Percentiles rank a stretch among this genome's conserved stretches.
phyloP scores from a whole-genome alignment of 495 filamentous ascomycete genomes.

The Penicilliopsis zonata region DNA sequence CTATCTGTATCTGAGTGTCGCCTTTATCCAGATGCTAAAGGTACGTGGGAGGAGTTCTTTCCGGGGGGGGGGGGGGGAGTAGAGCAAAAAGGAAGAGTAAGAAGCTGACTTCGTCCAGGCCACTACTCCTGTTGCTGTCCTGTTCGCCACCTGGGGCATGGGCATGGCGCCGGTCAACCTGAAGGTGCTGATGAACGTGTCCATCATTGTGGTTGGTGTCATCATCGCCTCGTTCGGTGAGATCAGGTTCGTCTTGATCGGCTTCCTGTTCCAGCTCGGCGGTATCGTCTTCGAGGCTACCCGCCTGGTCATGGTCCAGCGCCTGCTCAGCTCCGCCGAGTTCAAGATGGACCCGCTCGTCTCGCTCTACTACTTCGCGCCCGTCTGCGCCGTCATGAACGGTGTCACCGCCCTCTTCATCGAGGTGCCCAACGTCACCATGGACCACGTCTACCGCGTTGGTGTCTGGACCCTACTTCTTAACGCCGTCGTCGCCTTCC shows the following conservation, averaged over 20 bases:
- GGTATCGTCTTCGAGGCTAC: constrained; percentile 86
- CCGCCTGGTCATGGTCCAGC: constrained; percentile 85
- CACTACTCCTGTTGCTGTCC: constrained; percentile 80
- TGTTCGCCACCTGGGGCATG: constrained; percentile 74
- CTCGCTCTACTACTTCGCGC: constrained; percentile 93
- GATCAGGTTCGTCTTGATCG: constrained; percentile 79
- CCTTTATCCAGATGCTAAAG: constrained; percentile 99
- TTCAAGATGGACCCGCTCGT: constrained; percentile 98
- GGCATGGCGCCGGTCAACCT: constrained; percentile 65
- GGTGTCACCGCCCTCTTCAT: constrained; percentile 63
- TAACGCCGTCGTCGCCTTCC: constrained; percentile 76
- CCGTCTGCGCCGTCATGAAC: constrained; percentile 87
- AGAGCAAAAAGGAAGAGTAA: no score
- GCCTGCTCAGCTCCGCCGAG: constrained; percentile 74
- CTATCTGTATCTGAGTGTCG: constrained; percentile 83
- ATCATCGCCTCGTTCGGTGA: constrained; percentile 84
- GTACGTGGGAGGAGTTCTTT: no score
- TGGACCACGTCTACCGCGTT: constrained; percentile 63
- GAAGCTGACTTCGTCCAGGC: no score
- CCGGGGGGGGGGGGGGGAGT: no score
- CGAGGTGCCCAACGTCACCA: constrained; percentile 58
- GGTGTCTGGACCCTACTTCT: constrained; percentile 62
- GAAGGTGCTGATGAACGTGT: constrained; percentile 74
- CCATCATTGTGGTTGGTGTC: constrained; percentile 80
- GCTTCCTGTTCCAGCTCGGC: constrained; percentile 74